These are phyloP conservation scores for Trichosporon sp. DNA, from an alignment of 1,284 basidiomycete species.

Conservation along the genomic window DNA sequence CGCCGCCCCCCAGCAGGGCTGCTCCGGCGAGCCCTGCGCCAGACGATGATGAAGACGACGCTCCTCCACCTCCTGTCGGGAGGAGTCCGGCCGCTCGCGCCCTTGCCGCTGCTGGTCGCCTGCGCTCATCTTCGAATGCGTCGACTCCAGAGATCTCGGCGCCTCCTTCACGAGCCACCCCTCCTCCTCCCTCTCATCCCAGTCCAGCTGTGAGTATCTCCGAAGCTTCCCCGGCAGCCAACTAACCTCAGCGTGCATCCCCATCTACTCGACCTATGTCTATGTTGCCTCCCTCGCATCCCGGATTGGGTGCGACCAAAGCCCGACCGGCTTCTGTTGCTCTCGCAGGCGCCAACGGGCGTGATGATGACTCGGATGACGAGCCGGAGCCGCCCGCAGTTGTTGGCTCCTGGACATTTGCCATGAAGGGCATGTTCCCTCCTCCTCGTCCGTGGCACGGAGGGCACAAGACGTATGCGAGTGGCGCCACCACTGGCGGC, in stretches of 20 bases:
- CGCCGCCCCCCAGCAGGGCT: background rate
- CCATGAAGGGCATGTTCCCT: conserved; percentile 49
- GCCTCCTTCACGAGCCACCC: conserved; percentile 4
- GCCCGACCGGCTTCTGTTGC: conserved; percentile 29
- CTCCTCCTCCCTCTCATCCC: conserved; percentile 25
- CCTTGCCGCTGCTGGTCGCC: conserved; percentile 11
- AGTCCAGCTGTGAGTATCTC: conserved; percentile 24
- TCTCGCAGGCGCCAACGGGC: conserved; percentile 11
- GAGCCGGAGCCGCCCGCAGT: conserved; percentile 41
- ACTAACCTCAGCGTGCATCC: background rate
- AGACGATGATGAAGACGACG: conserved; percentile 23
- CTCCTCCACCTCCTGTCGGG: conserved; percentile 31
- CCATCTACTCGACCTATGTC: conserved; percentile 6
- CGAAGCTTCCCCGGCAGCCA: background rate
- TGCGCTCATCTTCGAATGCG: background rate
- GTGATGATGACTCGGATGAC: conserved; percentile 13
- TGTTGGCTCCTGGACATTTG: conserved; percentile 45
- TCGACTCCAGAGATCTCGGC: background rate
- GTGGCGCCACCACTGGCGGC: conserved; percentile 37
- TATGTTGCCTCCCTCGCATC: conserved; percentile 21
- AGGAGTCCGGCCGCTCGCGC: conserved; percentile 33
- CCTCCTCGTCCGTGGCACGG: conserved; percentile 39
- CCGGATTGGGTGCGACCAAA: conserved; percentile 16
- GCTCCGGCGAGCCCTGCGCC: background rate
- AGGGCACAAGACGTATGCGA: conserved; percentile 42